Evolutionary conservation across 495 filamentous ascomycete species (phyloP).

Genomic region (Penicillium alfredii): DNA sequence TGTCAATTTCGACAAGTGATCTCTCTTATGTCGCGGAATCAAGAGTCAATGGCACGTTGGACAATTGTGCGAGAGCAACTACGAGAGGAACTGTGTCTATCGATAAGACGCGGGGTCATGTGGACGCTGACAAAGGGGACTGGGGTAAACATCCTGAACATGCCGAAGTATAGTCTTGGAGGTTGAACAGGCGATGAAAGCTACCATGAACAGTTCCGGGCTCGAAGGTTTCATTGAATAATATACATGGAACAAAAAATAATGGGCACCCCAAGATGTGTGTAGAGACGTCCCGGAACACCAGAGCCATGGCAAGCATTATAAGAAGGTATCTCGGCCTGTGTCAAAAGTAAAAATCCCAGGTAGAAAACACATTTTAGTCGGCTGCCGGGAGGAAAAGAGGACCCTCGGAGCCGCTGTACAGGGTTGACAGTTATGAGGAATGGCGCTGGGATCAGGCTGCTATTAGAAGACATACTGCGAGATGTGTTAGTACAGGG

Average conservation of each 20-base stretch:
- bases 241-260: constrained; percentile 23
- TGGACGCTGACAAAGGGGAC: constrained; percentile 8
- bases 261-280: too few relatives aligned
- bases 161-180: too few relatives aligned
- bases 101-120: constrained; percentile 21
- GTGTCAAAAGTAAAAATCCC: constrained; percentile 7
- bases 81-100: constrained; percentile 9
- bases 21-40: neutral
- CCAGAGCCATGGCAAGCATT: constrained; percentile 12
- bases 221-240: constrained; percentile 16
- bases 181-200: too few relatives aligned
- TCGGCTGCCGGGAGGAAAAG: constrained; percentile 7
- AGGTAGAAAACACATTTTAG: constrained; percentile 8
- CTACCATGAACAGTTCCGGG: too few relatives aligned
- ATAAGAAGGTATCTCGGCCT: constrained; percentile 13
- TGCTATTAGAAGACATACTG: constrained; percentile 34
- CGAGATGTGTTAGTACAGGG: neutral
- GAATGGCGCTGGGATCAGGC: too few relatives aligned
- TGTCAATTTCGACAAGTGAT: too few relatives aligned
- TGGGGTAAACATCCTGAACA: too few relatives aligned
- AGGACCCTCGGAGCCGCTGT: constrained; percentile 14
- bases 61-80: constrained; percentile 9
- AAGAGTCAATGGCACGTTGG: constrained; percentile 8
- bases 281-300: neutral
- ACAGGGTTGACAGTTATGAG: constrained; percentile 10